These are phyloP conservation scores for Microbotryum lychnidis-dioicae DNA, from an alignment of 1,284 basidiomycete genomes.

Conservation along the genomic window DNA sequence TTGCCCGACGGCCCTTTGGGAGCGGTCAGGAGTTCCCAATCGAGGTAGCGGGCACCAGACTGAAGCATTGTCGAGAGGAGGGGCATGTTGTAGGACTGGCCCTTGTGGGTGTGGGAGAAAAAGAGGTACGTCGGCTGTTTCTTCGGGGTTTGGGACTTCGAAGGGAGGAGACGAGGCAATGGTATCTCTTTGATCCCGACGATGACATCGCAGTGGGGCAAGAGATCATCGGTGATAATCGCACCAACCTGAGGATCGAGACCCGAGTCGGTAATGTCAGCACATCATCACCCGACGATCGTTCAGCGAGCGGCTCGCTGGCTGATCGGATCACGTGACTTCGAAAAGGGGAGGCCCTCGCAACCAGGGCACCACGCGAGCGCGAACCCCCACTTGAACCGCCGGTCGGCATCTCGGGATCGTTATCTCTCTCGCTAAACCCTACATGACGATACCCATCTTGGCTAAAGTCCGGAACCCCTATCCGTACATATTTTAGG, in stretches of 20 bases:
- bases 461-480: too few species aligned
- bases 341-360: constrained; percentile 1
- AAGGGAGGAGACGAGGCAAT: constrained; percentile 49
- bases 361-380: not conserved
- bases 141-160: constrained; percentile 19
- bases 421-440: too few species aligned
- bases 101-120: constrained; percentile 84
- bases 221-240: constrained; percentile 51
- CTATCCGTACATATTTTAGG: too few species aligned
- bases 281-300: not conserved
- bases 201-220: constrained; percentile 50
- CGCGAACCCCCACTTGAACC: too few species aligned
- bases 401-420: too few species aligned
- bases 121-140: constrained; percentile 56
- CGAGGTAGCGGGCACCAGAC: constrained; percentile 54
- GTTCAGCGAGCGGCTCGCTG: constrained; percentile 2
- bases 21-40: constrained; percentile 71
- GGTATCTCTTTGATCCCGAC: constrained; percentile 83
- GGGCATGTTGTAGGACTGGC: constrained; percentile 73
- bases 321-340: not conserved
- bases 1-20: constrained; percentile 41
- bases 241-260: constrained; percentile 60
- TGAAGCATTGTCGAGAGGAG: constrained; percentile 57
- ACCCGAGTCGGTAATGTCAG: not conserved
- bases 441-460: too few species aligned